Base-by-base conservation (phyloP, 2,329 filamentous ascomycete genomes). In the Penicillium sp. region DNA sequence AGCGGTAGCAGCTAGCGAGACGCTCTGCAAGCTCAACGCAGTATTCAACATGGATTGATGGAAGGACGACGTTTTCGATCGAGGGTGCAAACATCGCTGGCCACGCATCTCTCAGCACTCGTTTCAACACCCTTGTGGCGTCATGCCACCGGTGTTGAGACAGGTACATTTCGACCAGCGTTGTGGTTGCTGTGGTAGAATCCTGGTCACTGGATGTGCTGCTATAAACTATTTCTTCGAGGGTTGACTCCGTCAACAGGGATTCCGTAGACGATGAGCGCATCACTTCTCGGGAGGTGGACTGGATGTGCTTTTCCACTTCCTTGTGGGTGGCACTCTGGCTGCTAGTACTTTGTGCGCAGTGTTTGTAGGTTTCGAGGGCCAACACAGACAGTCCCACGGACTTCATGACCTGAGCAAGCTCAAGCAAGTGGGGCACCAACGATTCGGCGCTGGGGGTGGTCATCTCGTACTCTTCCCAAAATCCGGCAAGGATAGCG, bases 301-400 rank as follows among this genome's bases (percentile, higher is more conserved):
- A 67, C 26, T 70, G 58, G 9, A 75, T 71, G 33, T 68, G 68
- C 54, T 73, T 59, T 56, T 72, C 69, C 42, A 77, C 68, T 54
- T 75, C 69, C 22, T 66, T 64, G 45, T 72, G 73, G 4, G 58
- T 48, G 0, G 64, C 62, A 5, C 61, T 64, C 34, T 68, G 53
- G 9, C 33, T 19, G 57, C 57, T 70, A 50, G 59, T 72, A 59
- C 61, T 70, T 57, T 64, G 68, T 12, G 62, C 55, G 46, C 65
- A 68, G 28, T 68, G 66, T 61, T 76, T 75, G 67, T 73, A 75
- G 46, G 77, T 70, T 1, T 68, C 69, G 40, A 78, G 58, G n/a
- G 75, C 73, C 43, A 69, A 64, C 9, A 67, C 64, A 35, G 70
- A 68, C 5, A 74, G 61, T 3, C 72, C 73, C n/a, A 76, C 67